Evolutionary conservation across 208 protist species (phyloP), one percentile per base, ranked within the genome.

Genomic region (Perkinsela sp.): DNA sequence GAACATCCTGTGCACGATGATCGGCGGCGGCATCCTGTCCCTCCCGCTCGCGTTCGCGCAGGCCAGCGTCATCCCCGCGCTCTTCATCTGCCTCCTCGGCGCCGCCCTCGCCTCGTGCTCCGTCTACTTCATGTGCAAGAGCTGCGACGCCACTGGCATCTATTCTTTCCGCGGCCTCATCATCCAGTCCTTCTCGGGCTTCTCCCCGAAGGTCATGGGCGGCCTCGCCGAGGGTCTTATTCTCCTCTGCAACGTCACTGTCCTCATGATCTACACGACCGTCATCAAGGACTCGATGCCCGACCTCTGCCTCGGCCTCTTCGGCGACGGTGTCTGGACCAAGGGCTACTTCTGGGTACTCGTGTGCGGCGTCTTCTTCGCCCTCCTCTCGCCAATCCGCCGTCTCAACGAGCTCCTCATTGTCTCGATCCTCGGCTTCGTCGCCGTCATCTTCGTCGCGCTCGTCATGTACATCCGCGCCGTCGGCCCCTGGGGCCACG

Each of bases 351-450:
- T 71, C 71, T 90, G 84, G 84, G 69, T 82, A 1, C 1, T 77
- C 0, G 32, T 75, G 1, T 79, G 76, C 22, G 84, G 84, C 1
- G 66, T 81, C 28, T 68, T 90, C 0, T 90, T 90, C 68, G 85
- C 85, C 73, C 22, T 81, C 30, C 72, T 85, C 0, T 83, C 74
- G 69, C 86, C 77, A 68, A 73, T 74, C 22, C 78, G 80, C 29
- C 83, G 83, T 68, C 83, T 90, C 79, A 76, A 83, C 70, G 84
- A 90, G 74, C 80, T 90, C 31, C 87, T 86, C 76, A 87, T 79
- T 76, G 76, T 80, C 22, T 90, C 84, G 22, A 40, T 85, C 32
- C 75, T 90, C 15, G 84, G 81, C 15, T 87, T 90, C 67, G 68
- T 87, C 28, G 85, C 84, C 31, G 87, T 90, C 66, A 77, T 90